A percentile compares a stretch with the other conserved stretches of the same genome.
Conservation (phyloP, 495 filamentous ascomycete species). For the Neurospora sp. region DNA sequence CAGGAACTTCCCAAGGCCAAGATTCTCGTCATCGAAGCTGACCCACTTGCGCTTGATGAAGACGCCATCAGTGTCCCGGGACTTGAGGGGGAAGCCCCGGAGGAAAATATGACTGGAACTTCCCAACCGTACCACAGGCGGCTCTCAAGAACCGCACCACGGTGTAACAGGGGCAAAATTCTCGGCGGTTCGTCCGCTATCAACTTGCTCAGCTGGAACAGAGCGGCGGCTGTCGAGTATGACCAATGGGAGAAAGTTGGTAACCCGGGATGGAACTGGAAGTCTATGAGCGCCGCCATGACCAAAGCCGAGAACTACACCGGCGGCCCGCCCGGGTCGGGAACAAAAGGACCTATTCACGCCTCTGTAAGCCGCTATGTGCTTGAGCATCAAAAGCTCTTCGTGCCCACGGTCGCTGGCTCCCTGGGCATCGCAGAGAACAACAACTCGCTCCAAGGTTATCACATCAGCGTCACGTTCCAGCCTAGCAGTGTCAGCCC, state of each 20-base stretch:
- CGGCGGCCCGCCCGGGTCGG: slow-evolving; percentile 3
- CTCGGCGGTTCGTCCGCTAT: slow-evolving; percentile 35
- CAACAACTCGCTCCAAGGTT: slow-evolving; percentile 24
- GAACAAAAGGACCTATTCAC: slow-evolving; percentile 20
- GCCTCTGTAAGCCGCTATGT: slow-evolving; percentile 24
- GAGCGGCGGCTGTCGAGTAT: slow-evolving; percentile 43
- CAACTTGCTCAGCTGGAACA: slow-evolving; percentile 42
- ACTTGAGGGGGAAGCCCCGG: slow-evolving; percentile 29
- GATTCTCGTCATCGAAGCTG: slow-evolving; percentile 49
- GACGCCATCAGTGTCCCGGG: slow-evolving; percentile 35
- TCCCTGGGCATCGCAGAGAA: slow-evolving; percentile 22
- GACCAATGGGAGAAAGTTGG: slow-evolving; percentile 49
- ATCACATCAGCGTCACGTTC: slow-evolving; percentile 24
- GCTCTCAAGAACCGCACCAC: slow-evolving; percentile 23
- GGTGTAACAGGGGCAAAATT: slow-evolving; percentile 34
- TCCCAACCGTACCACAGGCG: slow-evolving; percentile 35
- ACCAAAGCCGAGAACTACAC: slow-evolving; percentile 26
- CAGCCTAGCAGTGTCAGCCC: slow-evolving; percentile 15
- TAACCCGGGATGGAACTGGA: slow-evolving; percentile 47
- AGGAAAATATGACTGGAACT: slow-evolving; percentile 45
- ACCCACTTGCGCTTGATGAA: slow-evolving; percentile 33
- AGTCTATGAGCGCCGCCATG: slow-evolving; percentile 29
- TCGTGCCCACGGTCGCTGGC: slow-evolving; percentile 4
- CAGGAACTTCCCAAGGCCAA: slow-evolving; percentile 38
- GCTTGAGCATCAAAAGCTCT: slow-evolving; percentile 3